Evolutionary conservation across 2,329 filamentous ascomycete species (phyloP).

Genomic region (Magnaporthales sp.): DNA sequence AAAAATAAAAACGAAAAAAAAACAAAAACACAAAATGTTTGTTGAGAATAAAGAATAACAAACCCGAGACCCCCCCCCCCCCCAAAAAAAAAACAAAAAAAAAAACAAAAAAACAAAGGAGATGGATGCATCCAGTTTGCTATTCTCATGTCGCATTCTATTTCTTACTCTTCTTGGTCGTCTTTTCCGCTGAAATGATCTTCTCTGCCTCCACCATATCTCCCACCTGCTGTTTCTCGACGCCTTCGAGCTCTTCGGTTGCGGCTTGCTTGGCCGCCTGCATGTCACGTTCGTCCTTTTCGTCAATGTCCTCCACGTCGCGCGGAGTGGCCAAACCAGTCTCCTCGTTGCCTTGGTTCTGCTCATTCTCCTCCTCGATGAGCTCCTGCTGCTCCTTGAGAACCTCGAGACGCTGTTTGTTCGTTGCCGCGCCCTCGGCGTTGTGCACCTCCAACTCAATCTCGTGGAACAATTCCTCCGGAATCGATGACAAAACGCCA

Average conservation of each 20-base stretch:
- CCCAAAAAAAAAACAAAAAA: not conserved
- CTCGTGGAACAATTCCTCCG: conserved; percentile 98
- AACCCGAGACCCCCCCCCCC: not conserved
- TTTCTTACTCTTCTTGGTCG: conserved; percentile 27
- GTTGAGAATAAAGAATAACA: not conserved
- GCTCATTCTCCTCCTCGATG: conserved; percentile 93
- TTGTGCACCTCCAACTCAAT: conserved; percentile 97
- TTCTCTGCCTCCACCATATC: conserved; percentile 48
- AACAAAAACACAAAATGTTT: conserved; percentile 2
- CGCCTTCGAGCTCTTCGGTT: conserved; percentile 8
- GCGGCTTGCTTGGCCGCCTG: conserved; percentile 37
- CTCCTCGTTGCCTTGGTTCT: conserved; percentile 73
- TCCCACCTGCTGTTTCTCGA: conserved; percentile 37
- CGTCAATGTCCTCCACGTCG: conserved; percentile 88
- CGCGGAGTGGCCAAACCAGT: conserved; percentile 67
- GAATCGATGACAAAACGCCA: conserved; percentile 86
- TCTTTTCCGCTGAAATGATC: conserved; percentile 30
- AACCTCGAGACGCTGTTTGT: conserved; percentile 97
- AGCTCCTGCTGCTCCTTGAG: conserved; percentile 97
- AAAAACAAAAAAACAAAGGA: conserved; percentile 6
- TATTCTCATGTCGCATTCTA: conserved; percentile 1
- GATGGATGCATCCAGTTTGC: conserved; percentile 6
- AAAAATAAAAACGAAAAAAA: conserved; percentile 4
- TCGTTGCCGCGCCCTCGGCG: conserved; percentile 92
- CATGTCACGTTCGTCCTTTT: conserved; percentile 68